Percentiles rank a stretch among this genome's conserved stretches.
These are phyloP conservation scores for Xanthoceras sorbifolium DNA, from an alignment of 345 rosid species.

Conservation along the genomic window DNA sequence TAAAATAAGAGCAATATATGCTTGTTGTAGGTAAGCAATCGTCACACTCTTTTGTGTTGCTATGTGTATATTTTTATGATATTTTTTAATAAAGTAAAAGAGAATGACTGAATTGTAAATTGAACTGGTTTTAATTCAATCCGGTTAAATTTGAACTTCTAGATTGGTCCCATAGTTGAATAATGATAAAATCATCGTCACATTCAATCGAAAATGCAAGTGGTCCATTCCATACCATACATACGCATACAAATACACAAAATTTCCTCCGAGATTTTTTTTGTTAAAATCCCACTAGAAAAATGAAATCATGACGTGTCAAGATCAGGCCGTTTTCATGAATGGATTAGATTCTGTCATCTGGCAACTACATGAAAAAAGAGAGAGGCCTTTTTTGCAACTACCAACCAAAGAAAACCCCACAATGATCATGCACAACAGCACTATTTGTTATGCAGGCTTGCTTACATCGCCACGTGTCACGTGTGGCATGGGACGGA, in stretches of 20 bases:
- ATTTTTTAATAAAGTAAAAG: no score
- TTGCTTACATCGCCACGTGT: slow-evolving; percentile 28
- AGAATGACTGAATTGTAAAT: no score
- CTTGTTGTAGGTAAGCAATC: no score
- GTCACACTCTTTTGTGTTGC: no score
- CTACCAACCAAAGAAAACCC: neutral
- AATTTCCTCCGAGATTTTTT: slow-evolving; percentile 3
- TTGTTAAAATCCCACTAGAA: neutral
- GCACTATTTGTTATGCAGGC: slow-evolving; percentile 6
- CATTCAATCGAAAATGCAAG: no score
- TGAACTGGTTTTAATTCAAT: no score
- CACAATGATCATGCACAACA: neutral
- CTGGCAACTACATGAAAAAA: neutral
- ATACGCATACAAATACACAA: neutral
- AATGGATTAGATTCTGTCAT: slow-evolving; percentile 7
- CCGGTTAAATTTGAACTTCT: no score
- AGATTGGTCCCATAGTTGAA: no score
- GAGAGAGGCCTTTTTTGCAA: neutral
- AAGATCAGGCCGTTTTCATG: slow-evolving; percentile 27
- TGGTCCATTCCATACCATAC: neutral
- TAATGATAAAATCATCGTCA: no score
- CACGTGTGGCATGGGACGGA: slow-evolving; percentile 23
- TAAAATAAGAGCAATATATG: no score
- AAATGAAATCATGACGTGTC: slow-evolving; percentile 11
- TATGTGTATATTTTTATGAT: no score